Evolutionary conservation across 2,329 filamentous ascomycete species (phyloP).

Genomic region (Bipolaris victoriae): DNA sequence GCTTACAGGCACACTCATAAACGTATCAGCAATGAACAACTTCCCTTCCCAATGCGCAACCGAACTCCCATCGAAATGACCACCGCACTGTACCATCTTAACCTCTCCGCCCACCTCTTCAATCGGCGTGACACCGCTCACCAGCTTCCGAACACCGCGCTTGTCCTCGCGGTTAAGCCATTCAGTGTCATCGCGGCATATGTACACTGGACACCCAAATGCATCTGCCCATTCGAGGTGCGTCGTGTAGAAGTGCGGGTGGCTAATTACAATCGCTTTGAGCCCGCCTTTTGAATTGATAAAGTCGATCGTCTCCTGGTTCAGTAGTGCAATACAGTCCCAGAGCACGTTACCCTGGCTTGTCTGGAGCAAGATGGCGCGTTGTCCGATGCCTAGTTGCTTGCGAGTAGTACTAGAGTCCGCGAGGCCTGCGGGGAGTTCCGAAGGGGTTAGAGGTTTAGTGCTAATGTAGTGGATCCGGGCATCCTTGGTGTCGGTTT

Average conservation of each 20-base stretch:
- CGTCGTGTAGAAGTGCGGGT: conserved; percentile 84
- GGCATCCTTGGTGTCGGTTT: conserved; percentile 54
- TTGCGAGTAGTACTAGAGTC: conserved; percentile 47
- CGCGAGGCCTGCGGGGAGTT: conserved; percentile 30
- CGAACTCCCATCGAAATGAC: conserved; percentile 79
- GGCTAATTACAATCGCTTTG: conserved; percentile 73
- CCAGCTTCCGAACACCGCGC: conserved; percentile 53
- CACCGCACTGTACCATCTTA: conserved; percentile 72
- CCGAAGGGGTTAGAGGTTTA: conserved; percentile 31
- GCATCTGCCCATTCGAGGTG: conserved; percentile 74
- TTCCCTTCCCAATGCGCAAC: conserved; percentile 64
- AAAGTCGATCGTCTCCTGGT: conserved; percentile 64
- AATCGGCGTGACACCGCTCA: conserved; percentile 52
- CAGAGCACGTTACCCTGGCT: conserved; percentile 74
- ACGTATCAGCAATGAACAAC: conserved; percentile 78
- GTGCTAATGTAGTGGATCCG: conserved; percentile 55
- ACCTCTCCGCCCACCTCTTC: conserved; percentile 53
- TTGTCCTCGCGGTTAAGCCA: conserved; percentile 65
- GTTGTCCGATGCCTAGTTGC: conserved; percentile 75
- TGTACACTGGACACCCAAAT: conserved; percentile 73
- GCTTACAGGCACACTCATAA: conserved; percentile 70
- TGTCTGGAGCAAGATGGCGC: conserved; percentile 72
- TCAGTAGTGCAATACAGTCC: conserved; percentile 76
- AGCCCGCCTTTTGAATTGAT: conserved; percentile 70
- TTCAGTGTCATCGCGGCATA: conserved; percentile 66